Conservation (phyloP, 1,284 basidiomycete species). For the Boletus smithii region DNA sequence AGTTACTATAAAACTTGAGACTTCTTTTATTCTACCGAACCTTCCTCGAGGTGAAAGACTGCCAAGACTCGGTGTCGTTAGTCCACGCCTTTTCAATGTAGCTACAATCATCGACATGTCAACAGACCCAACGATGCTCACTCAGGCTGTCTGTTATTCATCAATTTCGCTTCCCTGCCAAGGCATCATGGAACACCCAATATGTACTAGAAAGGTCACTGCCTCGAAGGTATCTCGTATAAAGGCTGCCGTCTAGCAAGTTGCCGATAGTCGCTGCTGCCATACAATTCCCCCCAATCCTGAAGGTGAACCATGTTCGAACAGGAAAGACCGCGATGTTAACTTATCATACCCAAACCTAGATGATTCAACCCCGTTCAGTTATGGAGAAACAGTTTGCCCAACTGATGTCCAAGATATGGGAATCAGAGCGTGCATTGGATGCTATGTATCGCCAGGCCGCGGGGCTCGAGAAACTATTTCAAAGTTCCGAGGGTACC, state of each 20-base stretch:
- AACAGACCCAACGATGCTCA: not conserved
- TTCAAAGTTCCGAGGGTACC: conserved; percentile 2
- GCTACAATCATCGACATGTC: not conserved
- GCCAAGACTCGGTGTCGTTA: not conserved
- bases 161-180: conserved; percentile 9
- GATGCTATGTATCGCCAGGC: conserved; percentile 21
- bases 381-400: conserved; percentile 15
- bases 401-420: conserved; percentile 22
- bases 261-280: not conserved
- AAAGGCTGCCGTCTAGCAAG: conserved; percentile 13
- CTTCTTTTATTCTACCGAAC: not conserved
- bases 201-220: conserved; percentile 1
- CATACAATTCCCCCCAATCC: not conserved
- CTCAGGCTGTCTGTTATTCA: not conserved
- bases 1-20: not conserved
- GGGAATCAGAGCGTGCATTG: conserved; percentile 21
- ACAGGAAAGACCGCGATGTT: not conserved
- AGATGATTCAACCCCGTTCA: conserved; percentile 13
- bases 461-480: conserved; percentile 10
- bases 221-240: conserved; percentile 11
- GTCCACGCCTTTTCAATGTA: not conserved
- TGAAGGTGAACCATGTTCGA: conserved; percentile 14
- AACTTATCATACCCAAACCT: not conserved
- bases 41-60: not conserved
- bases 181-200: not conserved